Percentiles rank a stretch among this genome's conserved stretches.
phyloP scores from a whole-genome alignment of 768 basidiomycete genomes.

The Tricholoma sp. region DNA sequence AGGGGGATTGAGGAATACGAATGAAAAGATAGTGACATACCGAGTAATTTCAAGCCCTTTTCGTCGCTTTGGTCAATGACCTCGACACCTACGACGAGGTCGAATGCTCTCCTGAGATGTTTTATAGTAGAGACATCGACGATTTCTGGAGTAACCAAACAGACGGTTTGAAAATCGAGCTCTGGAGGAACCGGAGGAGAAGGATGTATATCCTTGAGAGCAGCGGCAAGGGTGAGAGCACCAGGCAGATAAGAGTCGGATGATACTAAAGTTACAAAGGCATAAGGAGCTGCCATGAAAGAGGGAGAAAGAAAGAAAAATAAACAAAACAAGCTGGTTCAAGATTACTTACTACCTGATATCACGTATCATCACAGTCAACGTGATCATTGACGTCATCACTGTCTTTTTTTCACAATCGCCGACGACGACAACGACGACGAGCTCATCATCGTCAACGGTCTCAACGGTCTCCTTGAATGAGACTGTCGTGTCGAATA shows the following conservation, averaged over 20 bases:
- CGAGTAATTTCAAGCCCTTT: constrained; percentile 72
- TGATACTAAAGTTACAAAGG: constrained; percentile 90
- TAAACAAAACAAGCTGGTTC: neutral
- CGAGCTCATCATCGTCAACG: neutral
- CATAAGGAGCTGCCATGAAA: constrained; percentile 63
- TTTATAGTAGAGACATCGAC: constrained; percentile 81
- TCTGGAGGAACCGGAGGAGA: constrained; percentile 50
- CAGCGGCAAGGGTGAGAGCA: constrained; percentile 80
- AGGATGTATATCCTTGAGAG: constrained; percentile 77
- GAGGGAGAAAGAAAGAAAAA: constrained; percentile 17
- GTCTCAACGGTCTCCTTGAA: constrained; percentile 13
- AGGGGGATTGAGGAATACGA: constrained; percentile 1
- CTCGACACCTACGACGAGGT: constrained; percentile 90
- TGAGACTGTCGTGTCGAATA: constrained; percentile 9
- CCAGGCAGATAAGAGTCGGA: constrained; percentile 92
- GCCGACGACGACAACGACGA: constrained; percentile 8
- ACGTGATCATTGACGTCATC: neutral
- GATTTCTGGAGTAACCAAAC: constrained; percentile 91
- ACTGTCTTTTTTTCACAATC: neutral
- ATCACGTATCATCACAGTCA: too few species aligned
- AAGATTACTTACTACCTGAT: neutral
- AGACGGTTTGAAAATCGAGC: constrained; percentile 75
- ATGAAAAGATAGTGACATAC: constrained; percentile 40
- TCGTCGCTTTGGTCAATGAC: constrained; percentile 67
- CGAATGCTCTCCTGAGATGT: constrained; percentile 72